phyloP scores from a whole-genome alignment of 257 asterid genomes.

The Fraxinus americana region DNA sequence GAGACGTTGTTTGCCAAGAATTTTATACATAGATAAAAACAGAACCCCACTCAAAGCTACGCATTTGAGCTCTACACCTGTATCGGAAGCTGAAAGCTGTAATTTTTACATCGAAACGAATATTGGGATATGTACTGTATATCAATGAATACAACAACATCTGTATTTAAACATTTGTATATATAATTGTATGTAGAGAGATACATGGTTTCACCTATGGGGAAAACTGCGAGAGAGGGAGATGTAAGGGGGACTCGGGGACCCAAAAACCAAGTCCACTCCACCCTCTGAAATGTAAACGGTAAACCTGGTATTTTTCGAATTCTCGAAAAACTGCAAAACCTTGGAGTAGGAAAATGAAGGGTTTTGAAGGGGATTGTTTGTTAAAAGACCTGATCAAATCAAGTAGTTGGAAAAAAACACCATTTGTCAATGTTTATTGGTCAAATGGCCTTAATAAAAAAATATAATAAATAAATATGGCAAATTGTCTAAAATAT shows the following conservation, averaged over 20 bases:
- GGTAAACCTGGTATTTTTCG: not conserved
- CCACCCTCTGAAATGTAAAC: not conserved
- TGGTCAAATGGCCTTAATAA: too few relatives aligned
- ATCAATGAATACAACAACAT: not conserved
- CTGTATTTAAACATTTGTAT: not conserved
- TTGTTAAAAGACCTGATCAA: too few relatives aligned
- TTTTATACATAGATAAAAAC: conserved; percentile 53
- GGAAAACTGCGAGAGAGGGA: conserved; percentile 36
- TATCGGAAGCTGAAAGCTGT: not conserved
- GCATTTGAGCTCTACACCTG: conserved; percentile 56
- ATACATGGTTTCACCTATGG: conserved; percentile 34
- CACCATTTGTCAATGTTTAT: too few relatives aligned
- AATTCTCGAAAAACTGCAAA: too few relatives aligned
- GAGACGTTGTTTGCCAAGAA: conserved; percentile 80
- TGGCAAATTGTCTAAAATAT: too few relatives aligned
- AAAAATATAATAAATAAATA: too few relatives aligned
- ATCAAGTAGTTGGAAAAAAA: too few relatives aligned
- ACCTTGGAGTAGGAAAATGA: not conserved
- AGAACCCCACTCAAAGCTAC: conserved; percentile 38
- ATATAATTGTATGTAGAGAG: conserved; percentile 9
- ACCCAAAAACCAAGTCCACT: conserved; percentile 40
- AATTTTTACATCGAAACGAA: conserved; percentile 6
- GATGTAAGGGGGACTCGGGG: conserved; percentile 28
- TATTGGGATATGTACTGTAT: conserved; percentile 18
- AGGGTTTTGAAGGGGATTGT: too few relatives aligned